Conservation (phyloP, 2,329 filamentous ascomycete species). For the Nothophoma quercina region DNA sequence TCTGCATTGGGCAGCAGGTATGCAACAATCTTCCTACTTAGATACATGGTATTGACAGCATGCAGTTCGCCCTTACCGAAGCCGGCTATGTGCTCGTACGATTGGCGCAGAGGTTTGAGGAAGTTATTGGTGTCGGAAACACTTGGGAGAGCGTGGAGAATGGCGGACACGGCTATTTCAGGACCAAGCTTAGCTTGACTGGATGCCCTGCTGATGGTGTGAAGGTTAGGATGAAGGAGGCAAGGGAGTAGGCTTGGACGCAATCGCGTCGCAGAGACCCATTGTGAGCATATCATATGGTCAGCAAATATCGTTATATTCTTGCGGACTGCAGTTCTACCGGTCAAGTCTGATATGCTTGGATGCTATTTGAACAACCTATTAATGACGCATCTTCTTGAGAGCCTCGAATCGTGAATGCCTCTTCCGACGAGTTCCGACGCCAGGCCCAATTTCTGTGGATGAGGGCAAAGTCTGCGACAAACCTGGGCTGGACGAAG, state of each 20-base stretch:
- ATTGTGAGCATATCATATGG: no score
- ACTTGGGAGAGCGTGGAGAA: conserved; percentile 35
- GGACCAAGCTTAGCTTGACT: conserved; percentile 35
- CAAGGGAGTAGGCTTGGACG: conserved; percentile 17
- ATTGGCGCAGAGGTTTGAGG: conserved; percentile 39
- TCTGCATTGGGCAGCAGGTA: conserved; percentile 41
- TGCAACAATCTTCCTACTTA: not conserved
- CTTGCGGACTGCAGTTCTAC: no score
- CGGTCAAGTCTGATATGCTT: no score
- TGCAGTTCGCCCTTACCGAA: conserved; percentile 41
- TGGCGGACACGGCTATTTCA: conserved; percentile 35
- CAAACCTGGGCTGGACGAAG: no score
- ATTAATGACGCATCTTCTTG: no score
- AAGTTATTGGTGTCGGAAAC: conserved; percentile 35
- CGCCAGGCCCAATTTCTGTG: no score
- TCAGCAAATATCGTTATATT: no score
- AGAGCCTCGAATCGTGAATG: no score
- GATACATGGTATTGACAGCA: not conserved
- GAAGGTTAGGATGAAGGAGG: conserved; percentile 43
- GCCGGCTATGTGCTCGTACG: conserved; percentile 39
- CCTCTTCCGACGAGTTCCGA: no score
- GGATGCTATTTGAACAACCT: no score
- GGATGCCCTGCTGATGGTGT: conserved; percentile 42
- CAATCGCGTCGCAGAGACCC: no score
- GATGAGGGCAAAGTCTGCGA: no score